These are phyloP conservation scores for Coniochaeta sp. DNA, from an alignment of 2,329 filamentous ascomycete species.

Conservation along the genomic window DNA sequence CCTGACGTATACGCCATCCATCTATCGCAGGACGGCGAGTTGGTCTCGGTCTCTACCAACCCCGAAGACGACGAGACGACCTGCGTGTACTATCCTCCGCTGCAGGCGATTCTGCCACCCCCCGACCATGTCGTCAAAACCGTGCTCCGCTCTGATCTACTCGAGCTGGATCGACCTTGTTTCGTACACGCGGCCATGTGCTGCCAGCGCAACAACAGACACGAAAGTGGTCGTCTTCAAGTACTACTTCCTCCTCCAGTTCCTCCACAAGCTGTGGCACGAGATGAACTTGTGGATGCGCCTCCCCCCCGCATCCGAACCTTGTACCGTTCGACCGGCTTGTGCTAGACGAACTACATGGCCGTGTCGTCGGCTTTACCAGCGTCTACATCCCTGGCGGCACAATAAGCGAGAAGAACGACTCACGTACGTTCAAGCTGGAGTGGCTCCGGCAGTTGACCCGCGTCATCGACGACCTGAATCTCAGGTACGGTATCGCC, in stretches of 20 bases:
- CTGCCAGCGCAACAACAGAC: background rate
- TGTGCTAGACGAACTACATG: conserved; percentile 16
- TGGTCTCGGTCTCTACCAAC: background rate
- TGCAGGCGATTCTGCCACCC: background rate
- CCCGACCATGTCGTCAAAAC: conserved; percentile 4
- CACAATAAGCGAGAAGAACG: conserved; percentile 24
- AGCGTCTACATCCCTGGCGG: conserved; percentile 23
- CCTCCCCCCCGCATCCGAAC: conserved; percentile 23
- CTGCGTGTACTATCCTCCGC: conserved; percentile 1
- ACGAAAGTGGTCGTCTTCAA: conserved; percentile 19
- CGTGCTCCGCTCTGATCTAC: conserved; percentile 4
- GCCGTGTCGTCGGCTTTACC: conserved; percentile 14
- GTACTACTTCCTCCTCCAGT: conserved; percentile 19
- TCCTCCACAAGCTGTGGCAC: conserved; percentile 15
- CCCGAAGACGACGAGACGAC: background rate
- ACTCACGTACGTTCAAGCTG: conserved; percentile 23
- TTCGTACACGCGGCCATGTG: background rate
- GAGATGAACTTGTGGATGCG: conserved; percentile 26
- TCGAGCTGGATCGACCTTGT: conserved; percentile 11
- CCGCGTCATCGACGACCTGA: conserved; percentile 27
- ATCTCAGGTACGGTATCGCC: conserved; percentile 25
- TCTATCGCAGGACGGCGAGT: conserved; percentile 13
- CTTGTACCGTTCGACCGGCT: conserved; percentile 25
- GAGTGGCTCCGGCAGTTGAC: conserved; percentile 28
- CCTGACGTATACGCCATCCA: conserved; percentile 14